A percentile compares a stretch with the other conserved stretches of the same genome.
Conservation (phyloP, 2,329 filamentous ascomycete species). For the Aspergillus sp. region DNA sequence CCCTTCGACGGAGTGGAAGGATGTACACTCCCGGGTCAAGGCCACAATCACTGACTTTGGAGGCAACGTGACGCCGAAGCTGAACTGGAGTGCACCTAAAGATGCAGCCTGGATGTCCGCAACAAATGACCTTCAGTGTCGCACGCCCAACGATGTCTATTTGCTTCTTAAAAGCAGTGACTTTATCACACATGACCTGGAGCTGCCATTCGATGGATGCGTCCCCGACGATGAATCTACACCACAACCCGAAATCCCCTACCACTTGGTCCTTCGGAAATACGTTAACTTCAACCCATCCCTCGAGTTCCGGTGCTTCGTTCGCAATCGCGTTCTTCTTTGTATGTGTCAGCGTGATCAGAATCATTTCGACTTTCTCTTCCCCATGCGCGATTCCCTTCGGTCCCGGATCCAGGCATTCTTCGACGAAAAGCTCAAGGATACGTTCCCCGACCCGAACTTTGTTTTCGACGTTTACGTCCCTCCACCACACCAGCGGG, state of each 20-base stretch:
- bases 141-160: slow-evolving; percentile 84
- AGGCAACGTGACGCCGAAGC: slow-evolving; percentile 81
- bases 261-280: slow-evolving; percentile 79
- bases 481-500: slow-evolving; percentile 66
- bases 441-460: slow-evolving; percentile 75
- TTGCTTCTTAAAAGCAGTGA: slow-evolving; percentile 90
- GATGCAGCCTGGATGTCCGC: slow-evolving; percentile 88
- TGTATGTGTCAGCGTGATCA: slow-evolving; percentile 84
- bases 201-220: slow-evolving; percentile 84
- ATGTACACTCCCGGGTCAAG: slow-evolving; percentile 73
- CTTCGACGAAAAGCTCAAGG: slow-evolving; percentile 67
- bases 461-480: slow-evolving; percentile 94
- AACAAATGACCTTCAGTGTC: slow-evolving; percentile 90
- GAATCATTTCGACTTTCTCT: slow-evolving; percentile 84
- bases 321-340: slow-evolving; percentile 73
- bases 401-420: slow-evolving; percentile 67
- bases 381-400: slow-evolving; percentile 61
- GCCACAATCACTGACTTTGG: slow-evolving; percentile 74
- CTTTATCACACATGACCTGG: slow-evolving; percentile 89
- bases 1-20: slow-evolving; percentile 55
- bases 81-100: slow-evolving; percentile 97
- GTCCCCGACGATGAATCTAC: slow-evolving; percentile 30
- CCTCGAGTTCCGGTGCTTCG: slow-evolving; percentile 93
- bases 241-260: slow-evolving; percentile 52
- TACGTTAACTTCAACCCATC: slow-evolving; percentile 85